Conservation (phyloP, 2,329 filamentous ascomycete genomes). For the Cladophialophora psammophila region DNA sequence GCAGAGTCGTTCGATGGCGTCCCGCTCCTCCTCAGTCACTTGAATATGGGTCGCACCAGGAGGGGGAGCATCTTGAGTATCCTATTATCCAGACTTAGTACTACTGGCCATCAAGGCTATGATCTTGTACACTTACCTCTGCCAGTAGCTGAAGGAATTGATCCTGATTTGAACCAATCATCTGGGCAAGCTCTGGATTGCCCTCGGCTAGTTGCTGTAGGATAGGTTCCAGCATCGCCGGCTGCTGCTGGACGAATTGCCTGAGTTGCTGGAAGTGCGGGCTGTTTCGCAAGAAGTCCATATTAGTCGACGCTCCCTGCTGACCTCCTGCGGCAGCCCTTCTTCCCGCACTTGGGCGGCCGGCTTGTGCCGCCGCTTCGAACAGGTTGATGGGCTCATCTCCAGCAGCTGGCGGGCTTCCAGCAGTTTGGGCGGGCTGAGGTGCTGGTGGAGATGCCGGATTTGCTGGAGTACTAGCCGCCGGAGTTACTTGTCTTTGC, state of each 20-base stretch:
- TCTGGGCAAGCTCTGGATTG: conserved; percentile 90
- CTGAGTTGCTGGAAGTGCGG: conserved; percentile 97
- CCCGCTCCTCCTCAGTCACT: conserved; percentile 94
- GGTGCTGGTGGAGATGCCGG: conserved; percentile 48
- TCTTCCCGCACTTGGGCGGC: conserved; percentile 40
- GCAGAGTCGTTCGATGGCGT: conserved; percentile 96
- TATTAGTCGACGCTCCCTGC: conserved; percentile 64
- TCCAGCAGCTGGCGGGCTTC: conserved; percentile 51
- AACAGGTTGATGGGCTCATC: conserved; percentile 85
- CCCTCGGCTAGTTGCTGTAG: conserved; percentile 93
- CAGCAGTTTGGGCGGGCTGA: conserved; percentile 46
- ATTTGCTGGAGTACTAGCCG: conserved; percentile 36
- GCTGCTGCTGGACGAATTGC: conserved; percentile 96
- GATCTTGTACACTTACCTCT: conserved; percentile 56
- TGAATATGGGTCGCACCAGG: conserved; percentile 88
- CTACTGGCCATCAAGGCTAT: neutral
- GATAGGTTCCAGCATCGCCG: conserved; percentile 98
- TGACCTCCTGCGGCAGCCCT: conserved; percentile 50
- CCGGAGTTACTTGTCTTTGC: conserved; percentile 60
- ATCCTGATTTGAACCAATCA: conserved; percentile 90
- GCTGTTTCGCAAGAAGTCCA: conserved; percentile 94
- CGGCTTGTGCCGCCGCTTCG: conserved; percentile 84
- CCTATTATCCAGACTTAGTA: conserved; percentile 47
- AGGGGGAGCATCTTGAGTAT: conserved; percentile 71
- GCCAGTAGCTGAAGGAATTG: conserved; percentile 90